Evolutionary conservation across 2,329 filamentous ascomycete genomes (phyloP).

Genomic region (Talaromyces sp.): DNA sequence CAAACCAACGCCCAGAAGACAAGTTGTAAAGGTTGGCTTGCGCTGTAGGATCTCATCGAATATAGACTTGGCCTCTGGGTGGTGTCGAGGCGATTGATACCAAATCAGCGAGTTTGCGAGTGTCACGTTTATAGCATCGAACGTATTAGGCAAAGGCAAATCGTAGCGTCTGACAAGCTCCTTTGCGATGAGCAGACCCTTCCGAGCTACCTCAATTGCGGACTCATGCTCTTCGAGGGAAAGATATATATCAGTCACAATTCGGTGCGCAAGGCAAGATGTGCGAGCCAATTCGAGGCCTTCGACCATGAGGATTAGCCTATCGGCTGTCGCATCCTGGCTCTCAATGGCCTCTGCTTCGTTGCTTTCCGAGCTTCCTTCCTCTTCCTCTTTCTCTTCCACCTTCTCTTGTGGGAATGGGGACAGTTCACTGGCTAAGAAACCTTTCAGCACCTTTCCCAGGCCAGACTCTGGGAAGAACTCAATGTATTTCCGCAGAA

Average conservation of each 20-base stretch:
- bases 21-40: conserved; percentile 74
- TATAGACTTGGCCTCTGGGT: conserved; percentile 81
- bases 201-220: conserved; percentile 76
- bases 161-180: conserved; percentile 69
- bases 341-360: conserved; percentile 40
- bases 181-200: conserved; percentile 65
- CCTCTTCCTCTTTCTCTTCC: conserved; percentile 57
- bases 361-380: conserved; percentile 34
- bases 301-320: conserved; percentile 79
- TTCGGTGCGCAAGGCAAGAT: conserved; percentile 79
- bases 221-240: conserved; percentile 82
- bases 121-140: conserved; percentile 73
- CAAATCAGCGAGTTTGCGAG: conserved; percentile 88
- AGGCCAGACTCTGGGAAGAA: conserved; percentile 86
- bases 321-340: conserved; percentile 69
- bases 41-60: conserved; percentile 80
- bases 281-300: conserved; percentile 64
- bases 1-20: conserved; percentile 84
- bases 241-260: conserved; percentile 82
- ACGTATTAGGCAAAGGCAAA: conserved; percentile 67
- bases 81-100: conserved; percentile 86
- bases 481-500: conserved; percentile 77
- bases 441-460: conserved; percentile 78
- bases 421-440: conserved; percentile 78
- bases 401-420: conserved; percentile 71